phyloP scores from a whole-genome alignment of 2,329 filamentous ascomycete genomes.

The Cordyceps cateniannulata region DNA sequence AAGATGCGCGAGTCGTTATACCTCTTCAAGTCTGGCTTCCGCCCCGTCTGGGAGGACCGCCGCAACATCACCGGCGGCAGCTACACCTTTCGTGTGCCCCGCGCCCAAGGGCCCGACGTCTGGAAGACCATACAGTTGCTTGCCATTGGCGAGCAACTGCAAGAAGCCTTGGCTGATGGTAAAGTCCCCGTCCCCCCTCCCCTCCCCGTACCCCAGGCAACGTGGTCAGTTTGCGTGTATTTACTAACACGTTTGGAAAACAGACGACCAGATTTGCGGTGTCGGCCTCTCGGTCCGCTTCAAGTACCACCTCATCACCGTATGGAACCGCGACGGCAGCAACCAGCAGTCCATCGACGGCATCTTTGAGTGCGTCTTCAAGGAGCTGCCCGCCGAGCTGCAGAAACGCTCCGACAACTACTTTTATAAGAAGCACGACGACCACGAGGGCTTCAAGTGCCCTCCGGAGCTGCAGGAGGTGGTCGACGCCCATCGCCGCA shows the following conservation, averaged over 20 bases:
- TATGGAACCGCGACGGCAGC: constrained; percentile 87
- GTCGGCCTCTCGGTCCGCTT: constrained; percentile 83
- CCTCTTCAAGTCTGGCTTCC: constrained; percentile 72
- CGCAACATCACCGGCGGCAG: constrained; percentile 80
- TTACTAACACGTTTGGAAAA: background rate
- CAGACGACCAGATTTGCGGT: constrained; percentile 78
- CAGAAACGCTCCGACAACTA: constrained; percentile 65
- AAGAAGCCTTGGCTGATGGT: constrained; percentile 67
- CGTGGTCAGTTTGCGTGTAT: background rate
- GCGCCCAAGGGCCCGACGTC: constrained; percentile 63
- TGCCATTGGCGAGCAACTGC: constrained; percentile 75
- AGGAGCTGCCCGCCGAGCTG: constrained; percentile 66
- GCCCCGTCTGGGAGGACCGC: constrained; percentile 76
- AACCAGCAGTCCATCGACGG: constrained; percentile 73
- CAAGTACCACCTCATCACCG: constrained; percentile 79
- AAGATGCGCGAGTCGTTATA: constrained; percentile 73
- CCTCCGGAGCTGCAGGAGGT: constrained; percentile 53
- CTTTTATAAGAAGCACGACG: constrained; percentile 84
- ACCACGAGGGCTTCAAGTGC: constrained; percentile 75
- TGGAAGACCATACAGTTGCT: constrained; percentile 79
- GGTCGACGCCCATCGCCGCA: constrained; percentile 47
- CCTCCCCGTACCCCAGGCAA: background rate
- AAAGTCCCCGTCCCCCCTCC: constrained; percentile 23
- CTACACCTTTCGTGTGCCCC: constrained; percentile 88
- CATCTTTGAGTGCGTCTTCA: constrained; percentile 66